phyloP scores from a whole-genome alignment of 805 yeast genomes.

The Myxozyma geophila region DNA sequence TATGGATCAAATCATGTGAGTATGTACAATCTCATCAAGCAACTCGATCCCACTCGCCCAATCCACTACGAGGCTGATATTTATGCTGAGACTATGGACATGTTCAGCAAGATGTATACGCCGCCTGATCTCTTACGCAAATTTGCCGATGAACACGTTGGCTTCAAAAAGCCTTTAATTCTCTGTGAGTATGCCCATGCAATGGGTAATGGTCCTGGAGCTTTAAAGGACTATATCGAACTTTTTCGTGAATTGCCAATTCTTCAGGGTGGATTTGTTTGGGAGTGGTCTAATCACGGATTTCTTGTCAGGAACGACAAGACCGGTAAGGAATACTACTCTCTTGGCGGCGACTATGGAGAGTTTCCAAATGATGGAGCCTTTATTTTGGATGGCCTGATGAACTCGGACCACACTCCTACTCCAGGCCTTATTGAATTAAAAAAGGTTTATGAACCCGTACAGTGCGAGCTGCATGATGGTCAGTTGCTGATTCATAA shows the following conservation, averaged over 20 bases:
- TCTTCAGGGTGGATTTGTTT: constrained; percentile 48
- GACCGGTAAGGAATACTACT: constrained; percentile 40
- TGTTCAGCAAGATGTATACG: constrained; percentile 47
- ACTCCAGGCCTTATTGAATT: constrained; percentile 47
- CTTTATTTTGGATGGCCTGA: constrained; percentile 48
- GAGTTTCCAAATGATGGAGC: constrained; percentile 48
- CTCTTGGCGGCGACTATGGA: constrained; percentile 49
- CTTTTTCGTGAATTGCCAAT: constrained; percentile 43
- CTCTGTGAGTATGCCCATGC: constrained; percentile 50
- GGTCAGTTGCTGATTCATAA: constrained; percentile 35
- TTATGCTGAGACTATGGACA: constrained; percentile 42
- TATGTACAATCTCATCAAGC: constrained; percentile 43
- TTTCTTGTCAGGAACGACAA: constrained; percentile 30
- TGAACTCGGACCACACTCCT: constrained; percentile 45
- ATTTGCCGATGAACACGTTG: constrained; percentile 34
- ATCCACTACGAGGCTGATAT: constrained; percentile 48
- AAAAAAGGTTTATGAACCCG: constrained; percentile 47
- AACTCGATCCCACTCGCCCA: constrained; percentile 43
- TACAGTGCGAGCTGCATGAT: constrained; percentile 38
- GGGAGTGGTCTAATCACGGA: constrained; percentile 52
- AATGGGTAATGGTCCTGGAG: constrained; percentile 51
- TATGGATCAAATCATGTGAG: constrained; percentile 45
- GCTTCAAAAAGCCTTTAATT: constrained; percentile 43
- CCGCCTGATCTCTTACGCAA: constrained; percentile 39
- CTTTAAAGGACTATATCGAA: constrained; percentile 45